Evolutionary conservation across 148 eudicot genomes (phyloP), one percentile per base, ranked within the genome.

Genomic region (Fagopyrum homotropicum): DNA sequence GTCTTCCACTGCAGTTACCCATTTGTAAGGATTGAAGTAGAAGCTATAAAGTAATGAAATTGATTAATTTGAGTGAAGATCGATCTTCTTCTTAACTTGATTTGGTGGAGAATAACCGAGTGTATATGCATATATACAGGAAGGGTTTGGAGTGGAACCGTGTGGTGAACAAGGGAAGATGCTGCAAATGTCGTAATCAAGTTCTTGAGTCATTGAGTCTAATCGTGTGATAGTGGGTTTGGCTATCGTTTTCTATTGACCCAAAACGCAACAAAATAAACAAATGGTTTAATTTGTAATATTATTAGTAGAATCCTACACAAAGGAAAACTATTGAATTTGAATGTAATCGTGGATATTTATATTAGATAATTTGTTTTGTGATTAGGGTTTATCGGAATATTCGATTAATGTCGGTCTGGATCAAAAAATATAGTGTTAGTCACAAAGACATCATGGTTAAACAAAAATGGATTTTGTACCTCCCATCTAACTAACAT

Each of bases 1-100:
- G 14, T 43, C n/a, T 43, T 66, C 71, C 47, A 15, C 47, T 12
- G 71, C 71, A 66, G 47, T 66, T 66, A 1, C 71, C 71, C 71
- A 66, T 66, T 40, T 15, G 6, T 9, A 15, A 19, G 15, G 71
- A 43, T 66, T 66, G 9, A 2, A 10, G 40, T 35, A 35, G 40
- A 35, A 35, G 40, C 40, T 35, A 35, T 35, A 35, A 35, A 35
- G 40, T 35, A 35, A 35, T 35, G 40, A 35, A 35, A 35, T 35
- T 7, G 3, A 9, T 14, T 50, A 10, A 50, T 50, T 54, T 16
- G 59, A 54, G 59, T 12, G 14, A 16, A 35, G 40, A 35, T 22
- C 26, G 70, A 19, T 22, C 26, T 9, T 10, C 22, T 11, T 22
- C 11, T 60, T 22, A 60, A 26, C 4, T 19, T 35, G 40, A 35